These are phyloP conservation scores for Cercophora samala DNA, from an alignment of 495 filamentous ascomycete genomes.

Conservation along the genomic window DNA sequence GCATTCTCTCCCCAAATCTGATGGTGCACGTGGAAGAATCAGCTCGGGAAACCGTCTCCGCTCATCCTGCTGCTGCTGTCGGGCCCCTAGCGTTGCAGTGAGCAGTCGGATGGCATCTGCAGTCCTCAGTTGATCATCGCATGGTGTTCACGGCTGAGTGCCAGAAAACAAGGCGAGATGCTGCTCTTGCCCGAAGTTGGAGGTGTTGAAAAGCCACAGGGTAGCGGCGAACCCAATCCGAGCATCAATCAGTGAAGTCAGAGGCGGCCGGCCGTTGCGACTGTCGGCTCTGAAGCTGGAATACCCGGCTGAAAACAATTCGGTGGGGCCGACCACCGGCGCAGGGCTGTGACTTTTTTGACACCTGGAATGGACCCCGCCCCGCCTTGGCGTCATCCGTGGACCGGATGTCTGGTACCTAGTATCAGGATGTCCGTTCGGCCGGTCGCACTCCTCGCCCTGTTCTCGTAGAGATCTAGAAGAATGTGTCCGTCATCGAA, in stretches of 20 bases:
- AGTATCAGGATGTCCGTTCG: background rate
- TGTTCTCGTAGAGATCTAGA: background rate
- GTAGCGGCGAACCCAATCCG: background rate
- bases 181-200: background rate
- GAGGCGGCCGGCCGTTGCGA: constrained; percentile 1
- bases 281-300: background rate
- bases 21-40: background rate
- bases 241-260: background rate
- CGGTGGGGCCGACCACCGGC: background rate
- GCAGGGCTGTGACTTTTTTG: background rate
- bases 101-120: constrained; percentile 1
- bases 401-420: background rate
- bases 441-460: background rate
- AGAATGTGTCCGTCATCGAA: background rate
- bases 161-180: background rate
- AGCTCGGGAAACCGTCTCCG: background rate
- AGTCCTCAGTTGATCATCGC: background rate
- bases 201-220: background rate
- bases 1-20: background rate
- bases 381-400: background rate
- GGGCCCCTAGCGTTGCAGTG: background rate
- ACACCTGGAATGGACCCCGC: background rate
- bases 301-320: background rate
- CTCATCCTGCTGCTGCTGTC: background rate
- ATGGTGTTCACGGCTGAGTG: background rate